Evolutionary conservation across 1,284 basidiomycete species (phyloP).

Genomic region (Kwoniella shivajii): DNA sequence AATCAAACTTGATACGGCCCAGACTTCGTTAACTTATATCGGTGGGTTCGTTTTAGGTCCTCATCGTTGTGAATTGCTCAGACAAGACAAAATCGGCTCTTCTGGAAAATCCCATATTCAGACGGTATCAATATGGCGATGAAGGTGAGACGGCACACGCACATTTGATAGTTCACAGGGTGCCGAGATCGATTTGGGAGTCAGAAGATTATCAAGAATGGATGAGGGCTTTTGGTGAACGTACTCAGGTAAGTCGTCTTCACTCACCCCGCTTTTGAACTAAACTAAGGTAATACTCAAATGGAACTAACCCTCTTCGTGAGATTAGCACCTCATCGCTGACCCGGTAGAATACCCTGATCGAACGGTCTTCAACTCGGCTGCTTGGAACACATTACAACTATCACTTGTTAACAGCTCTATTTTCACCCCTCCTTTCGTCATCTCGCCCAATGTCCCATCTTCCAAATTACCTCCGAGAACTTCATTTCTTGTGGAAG

Average conservation of each 20-base stretch:
- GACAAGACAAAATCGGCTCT: constrained; percentile 49
- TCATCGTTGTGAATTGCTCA: constrained; percentile 46
- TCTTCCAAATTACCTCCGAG: constrained; percentile 57
- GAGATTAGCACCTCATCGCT: constrained; percentile 66
- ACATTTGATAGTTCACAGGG: constrained; percentile 67
- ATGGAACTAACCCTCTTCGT: too few species aligned
- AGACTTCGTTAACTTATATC: background rate
- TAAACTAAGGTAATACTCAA: too few species aligned
- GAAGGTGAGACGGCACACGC: constrained; percentile 53
- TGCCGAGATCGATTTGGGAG: constrained; percentile 68
- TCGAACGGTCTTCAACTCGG: constrained; percentile 72
- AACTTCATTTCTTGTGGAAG: constrained; percentile 53
- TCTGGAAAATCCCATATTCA: constrained; percentile 58
- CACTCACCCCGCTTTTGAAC: background rate
- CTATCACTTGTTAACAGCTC: constrained; percentile 70
- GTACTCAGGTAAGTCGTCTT: constrained; percentile 61
- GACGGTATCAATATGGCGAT: constrained; percentile 56
- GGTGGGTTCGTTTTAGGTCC: constrained; percentile 38
- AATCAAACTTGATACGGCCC: background rate
- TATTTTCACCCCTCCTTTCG: constrained; percentile 70
- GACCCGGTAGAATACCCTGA: constrained; percentile 66
- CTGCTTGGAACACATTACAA: constrained; percentile 70
- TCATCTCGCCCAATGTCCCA: constrained; percentile 32
- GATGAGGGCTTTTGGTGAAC: constrained; percentile 65
- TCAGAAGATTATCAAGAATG: constrained; percentile 71